phyloP scores from a whole-genome alignment of 2,329 filamentous ascomycete genomes.

The Diaporthe caulivora region DNA sequence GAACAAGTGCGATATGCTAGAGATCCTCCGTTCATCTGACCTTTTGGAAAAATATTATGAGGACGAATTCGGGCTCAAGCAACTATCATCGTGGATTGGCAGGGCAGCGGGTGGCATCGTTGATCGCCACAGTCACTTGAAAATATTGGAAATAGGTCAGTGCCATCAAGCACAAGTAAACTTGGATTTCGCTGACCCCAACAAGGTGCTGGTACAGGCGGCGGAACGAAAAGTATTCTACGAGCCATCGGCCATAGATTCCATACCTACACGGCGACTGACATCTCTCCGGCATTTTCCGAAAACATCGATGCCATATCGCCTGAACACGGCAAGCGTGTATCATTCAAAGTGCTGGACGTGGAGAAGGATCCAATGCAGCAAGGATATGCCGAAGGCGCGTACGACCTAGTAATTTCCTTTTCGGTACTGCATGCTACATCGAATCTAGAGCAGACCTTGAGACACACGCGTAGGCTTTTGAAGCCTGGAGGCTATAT shows the following conservation, averaged over 20 bases:
- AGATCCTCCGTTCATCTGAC: constrained; percentile 39
- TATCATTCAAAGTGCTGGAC: constrained; percentile 41
- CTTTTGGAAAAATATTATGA: constrained; percentile 26
- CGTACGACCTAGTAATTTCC: constrained; percentile 50
- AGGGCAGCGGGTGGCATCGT: constrained; percentile 45
- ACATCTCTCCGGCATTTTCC: constrained; percentile 55
- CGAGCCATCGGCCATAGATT: constrained; percentile 46
- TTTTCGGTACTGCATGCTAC: constrained; percentile 49
- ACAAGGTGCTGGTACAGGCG: constrained; percentile 54
- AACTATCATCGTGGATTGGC: constrained; percentile 2
- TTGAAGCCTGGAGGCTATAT: constrained; percentile 54
- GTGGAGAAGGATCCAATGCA: constrained; percentile 43
- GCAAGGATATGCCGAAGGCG: constrained; percentile 48
- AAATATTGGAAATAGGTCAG: constrained; percentile 52
- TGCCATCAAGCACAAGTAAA: background rate
- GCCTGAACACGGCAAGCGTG: background rate
- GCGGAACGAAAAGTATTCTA: constrained; percentile 52
- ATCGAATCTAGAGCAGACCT: constrained; percentile 39
- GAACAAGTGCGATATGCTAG: constrained; percentile 48
- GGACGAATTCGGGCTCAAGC: background rate
- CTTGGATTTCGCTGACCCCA: constrained; percentile 20
- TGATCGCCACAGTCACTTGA: constrained; percentile 46
- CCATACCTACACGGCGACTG: constrained; percentile 57
- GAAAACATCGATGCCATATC: constrained; percentile 41
- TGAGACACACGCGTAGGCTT: constrained; percentile 46